Conservation (phyloP, 2,329 filamentous ascomycete species). For the Cladosporium sp. region DNA sequence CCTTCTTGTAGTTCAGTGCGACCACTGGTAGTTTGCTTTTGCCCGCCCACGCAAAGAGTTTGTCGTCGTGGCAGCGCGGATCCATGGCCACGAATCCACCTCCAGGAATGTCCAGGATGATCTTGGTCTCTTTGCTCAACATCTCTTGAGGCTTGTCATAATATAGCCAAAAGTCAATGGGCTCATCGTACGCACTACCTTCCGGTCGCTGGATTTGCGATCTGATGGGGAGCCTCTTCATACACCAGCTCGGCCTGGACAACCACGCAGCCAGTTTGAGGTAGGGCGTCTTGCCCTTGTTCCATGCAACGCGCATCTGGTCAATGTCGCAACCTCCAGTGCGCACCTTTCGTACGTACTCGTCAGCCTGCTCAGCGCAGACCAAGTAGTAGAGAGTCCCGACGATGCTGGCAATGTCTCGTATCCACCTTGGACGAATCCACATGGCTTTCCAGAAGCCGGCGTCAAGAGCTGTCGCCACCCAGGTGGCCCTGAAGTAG, state of each 20-base stretch:
- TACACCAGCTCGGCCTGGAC: conserved; percentile 70
- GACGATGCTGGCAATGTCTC: conserved; percentile 77
- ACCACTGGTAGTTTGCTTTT: conserved; percentile 85
- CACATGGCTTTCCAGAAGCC: conserved; percentile 99
- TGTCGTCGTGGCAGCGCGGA: conserved; percentile 91
- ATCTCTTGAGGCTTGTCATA: conserved; percentile 84
- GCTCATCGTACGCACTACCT: conserved; percentile 78
- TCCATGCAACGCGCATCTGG: conserved; percentile 90
- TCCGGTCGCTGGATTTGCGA: conserved; percentile 80
- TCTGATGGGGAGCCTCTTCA: conserved; percentile 75
- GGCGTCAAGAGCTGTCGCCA: conserved; percentile 89
- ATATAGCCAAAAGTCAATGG: conserved; percentile 86
- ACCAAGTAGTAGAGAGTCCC: conserved; percentile 91
- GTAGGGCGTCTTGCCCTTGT: conserved; percentile 89
- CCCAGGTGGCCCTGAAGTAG: conserved; percentile 96
- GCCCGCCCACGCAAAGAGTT: conserved; percentile 86
- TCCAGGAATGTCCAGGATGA: conserved; percentile 88
- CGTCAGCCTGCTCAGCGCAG: conserved; percentile 89
- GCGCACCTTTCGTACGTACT: conserved; percentile 90
- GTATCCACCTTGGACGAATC: conserved; percentile 74
- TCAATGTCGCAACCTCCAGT: conserved; percentile 85
- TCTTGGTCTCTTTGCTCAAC: conserved; percentile 70
- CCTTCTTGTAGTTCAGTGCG: conserved; percentile 87
- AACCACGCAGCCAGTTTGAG: conserved; percentile 70
- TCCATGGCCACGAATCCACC: conserved; percentile 97